Evolutionary conservation across 2,329 filamentous ascomycete species (phyloP).

Genomic region (Waltergamsia citrina): DNA sequence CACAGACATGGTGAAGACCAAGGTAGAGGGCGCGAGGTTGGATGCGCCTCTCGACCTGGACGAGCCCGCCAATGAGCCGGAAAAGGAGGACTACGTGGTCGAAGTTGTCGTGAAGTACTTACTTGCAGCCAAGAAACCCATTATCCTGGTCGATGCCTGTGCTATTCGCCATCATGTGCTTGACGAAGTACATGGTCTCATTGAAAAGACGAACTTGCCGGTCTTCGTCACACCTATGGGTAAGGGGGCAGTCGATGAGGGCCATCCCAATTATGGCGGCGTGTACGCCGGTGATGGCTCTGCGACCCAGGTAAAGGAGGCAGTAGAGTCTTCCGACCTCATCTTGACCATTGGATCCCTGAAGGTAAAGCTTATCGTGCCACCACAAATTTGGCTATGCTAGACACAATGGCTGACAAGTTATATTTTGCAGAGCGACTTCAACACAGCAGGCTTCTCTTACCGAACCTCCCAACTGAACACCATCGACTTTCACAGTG

Average conservation of each 20-base stretch:
- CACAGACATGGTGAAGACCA: constrained; percentile 68
- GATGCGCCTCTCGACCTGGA: constrained; percentile 60
- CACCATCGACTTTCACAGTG: constrained; percentile 74
- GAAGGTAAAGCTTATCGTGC: constrained; percentile 25
- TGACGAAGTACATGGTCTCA: constrained; percentile 60
- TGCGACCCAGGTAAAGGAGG: constrained; percentile 50
- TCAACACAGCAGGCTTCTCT: constrained; percentile 76
- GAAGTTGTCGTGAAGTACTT: constrained; percentile 68
- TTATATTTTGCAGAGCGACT: constrained; percentile 57
- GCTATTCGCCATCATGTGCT: constrained; percentile 68
- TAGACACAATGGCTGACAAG: not conserved
- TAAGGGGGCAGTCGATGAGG: constrained; percentile 75
- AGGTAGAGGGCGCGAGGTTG: constrained; percentile 65
- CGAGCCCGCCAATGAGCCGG: constrained; percentile 55
- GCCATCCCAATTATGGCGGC: constrained; percentile 65
- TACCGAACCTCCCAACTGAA: constrained; percentile 69
- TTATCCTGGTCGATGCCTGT: constrained; percentile 77
- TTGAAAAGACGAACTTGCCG: constrained; percentile 65
- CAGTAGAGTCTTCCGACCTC: constrained; percentile 60
- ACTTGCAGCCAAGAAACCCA: constrained; percentile 60
- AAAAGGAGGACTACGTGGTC: constrained; percentile 75
- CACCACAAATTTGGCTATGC: not conserved
- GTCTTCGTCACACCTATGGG: constrained; percentile 89
- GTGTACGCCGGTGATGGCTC: constrained; percentile 79
- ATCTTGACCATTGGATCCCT: constrained; percentile 61